Base-by-base conservation (phyloP, 768 basidiomycete species). In the Suillus americanus region DNA sequence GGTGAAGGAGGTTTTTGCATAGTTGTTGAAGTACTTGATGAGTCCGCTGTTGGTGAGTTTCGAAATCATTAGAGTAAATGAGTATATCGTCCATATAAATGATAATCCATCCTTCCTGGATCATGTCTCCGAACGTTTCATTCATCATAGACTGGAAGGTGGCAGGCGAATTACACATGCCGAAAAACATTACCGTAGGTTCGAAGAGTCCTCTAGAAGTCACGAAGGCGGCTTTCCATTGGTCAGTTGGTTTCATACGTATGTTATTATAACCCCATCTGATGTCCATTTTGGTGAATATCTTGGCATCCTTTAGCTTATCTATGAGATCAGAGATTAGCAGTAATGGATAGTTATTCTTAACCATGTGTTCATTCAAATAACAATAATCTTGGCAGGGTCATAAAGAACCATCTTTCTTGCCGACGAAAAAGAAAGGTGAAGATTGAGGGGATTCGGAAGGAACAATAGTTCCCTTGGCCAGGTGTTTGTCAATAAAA, bases 141-240 rank as follows among this genome's bases (percentile, higher is more conserved):
- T 78, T 74, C 69, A 76, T 77, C 67, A 76, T 71, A 0, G 51
- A 55, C 53, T 75, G 77, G 70, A 72, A 72, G 25, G 59, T 66
- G 20, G 65, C 60, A 0, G 55, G 70, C 18, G 45, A 63, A 41
- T 72, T 70, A 16, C 56, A 64, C 3, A 71, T 46, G 1, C 68
- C 68, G 45, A 71, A 71, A 2, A 45, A 45, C 20, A 45, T 45
- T 9, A 45, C 43, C 43, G 3, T 9, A 0, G 43, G 43, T 45
- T 45, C 43, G 2, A 45, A 45, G 0, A n/a, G 8, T 45, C 43
- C 43, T 9, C 20, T 0, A 0, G 43, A 9, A 0, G 43, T 45
- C 0, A 20, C 9, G 20, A 45, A 45, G 1, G 43, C 9, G 0
- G 43, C 43, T 3, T 45, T 45, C 20, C 43, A 45, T 3, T n/a